Conservation (phyloP, 805 yeast species). For the Metschnikowia baotianmanensis region DNA sequence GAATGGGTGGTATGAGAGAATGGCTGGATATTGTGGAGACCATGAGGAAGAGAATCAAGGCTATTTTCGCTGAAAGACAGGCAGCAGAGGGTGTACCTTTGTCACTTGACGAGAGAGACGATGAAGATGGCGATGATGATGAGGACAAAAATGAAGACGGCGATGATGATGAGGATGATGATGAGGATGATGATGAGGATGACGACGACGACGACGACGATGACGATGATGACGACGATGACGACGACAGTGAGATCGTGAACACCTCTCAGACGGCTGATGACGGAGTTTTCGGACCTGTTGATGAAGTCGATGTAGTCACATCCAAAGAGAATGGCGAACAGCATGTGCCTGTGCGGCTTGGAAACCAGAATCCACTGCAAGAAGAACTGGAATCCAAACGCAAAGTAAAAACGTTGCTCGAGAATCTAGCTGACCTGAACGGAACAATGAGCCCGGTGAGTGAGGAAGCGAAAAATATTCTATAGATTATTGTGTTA, state of each 20-base stretch:
- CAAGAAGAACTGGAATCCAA: constrained; percentile 5
- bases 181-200: constrained; percentile 36
- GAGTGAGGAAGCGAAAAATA: constrained; percentile 17
- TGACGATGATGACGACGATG: constrained; percentile 35
- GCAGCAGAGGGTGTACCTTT: constrained; percentile 9
- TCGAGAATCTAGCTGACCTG: constrained; percentile 1
- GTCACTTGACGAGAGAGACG: constrained; percentile 17
- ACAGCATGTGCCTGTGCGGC: no score
- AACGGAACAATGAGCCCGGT: constrained; percentile 15
- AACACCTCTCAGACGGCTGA: not conserved
- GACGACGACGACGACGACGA: constrained; percentile 40
- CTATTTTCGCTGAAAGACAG: constrained; percentile 26
- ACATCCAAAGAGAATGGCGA: not conserved
- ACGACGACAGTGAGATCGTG: not conserved
- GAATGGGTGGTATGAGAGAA: constrained; percentile 51
- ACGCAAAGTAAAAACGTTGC: not conserved
- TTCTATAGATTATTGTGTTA: constrained; percentile 8
- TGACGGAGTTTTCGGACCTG: constrained; percentile 8
- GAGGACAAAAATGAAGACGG: constrained; percentile 37
- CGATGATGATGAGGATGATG: constrained; percentile 32
- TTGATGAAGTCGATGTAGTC: constrained; percentile 1
- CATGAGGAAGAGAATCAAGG: constrained; percentile 33
- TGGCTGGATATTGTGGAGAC: constrained; percentile 47
- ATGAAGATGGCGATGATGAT: constrained; percentile 28
- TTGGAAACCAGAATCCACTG: constrained; percentile 1